These are phyloP conservation scores for Nemania bipapillata DNA, from an alignment of 2,329 filamentous ascomycete genomes.

Conservation along the genomic window DNA sequence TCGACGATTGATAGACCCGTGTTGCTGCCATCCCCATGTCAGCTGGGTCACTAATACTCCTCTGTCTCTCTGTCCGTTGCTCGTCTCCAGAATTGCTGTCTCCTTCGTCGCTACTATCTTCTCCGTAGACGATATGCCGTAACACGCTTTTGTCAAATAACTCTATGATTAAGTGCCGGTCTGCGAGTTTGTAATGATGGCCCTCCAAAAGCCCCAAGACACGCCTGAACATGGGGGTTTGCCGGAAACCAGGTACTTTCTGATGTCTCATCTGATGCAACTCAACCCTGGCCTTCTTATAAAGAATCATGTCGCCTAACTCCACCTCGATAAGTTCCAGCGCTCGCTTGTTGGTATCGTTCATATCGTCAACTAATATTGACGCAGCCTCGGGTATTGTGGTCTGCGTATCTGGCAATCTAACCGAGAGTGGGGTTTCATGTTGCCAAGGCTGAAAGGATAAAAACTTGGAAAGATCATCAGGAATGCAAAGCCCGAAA, in stretches of 20 bases:
- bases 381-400: slow-evolving; percentile 62
- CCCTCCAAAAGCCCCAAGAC: slow-evolving; percentile 86
- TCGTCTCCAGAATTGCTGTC: slow-evolving; percentile 62
- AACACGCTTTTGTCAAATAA: slow-evolving; percentile 92
- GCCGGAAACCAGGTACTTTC: slow-evolving; percentile 78
- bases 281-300: slow-evolving; percentile 85
- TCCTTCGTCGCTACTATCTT: slow-evolving; percentile 58
- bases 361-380: slow-evolving; percentile 68
- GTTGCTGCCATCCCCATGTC: slow-evolving; percentile 45
- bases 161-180: slow-evolving; percentile 90
- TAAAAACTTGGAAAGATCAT: slow-evolving; percentile 80
- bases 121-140: slow-evolving; percentile 82
- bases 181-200: slow-evolving; percentile 87
- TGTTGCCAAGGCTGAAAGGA: slow-evolving; percentile 72
- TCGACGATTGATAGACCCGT: slow-evolving; percentile 39
- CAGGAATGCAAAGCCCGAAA: slow-evolving; percentile 86
- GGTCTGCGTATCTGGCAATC: slow-evolving; percentile 63
- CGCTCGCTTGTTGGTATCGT: slow-evolving; percentile 76
- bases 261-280: slow-evolving; percentile 80
- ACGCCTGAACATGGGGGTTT: slow-evolving; percentile 82
- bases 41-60: slow-evolving; percentile 60
- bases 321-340: slow-evolving; percentile 81
- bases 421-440: slow-evolving; percentile 60
- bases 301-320: slow-evolving; percentile 90
- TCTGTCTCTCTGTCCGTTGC: slow-evolving; percentile 66